Evolutionary conservation across 495 filamentous ascomycete genomes (phyloP), one percentile per base, ranked within the genome.

Genomic region (Penicillium simplicissimum): DNA sequence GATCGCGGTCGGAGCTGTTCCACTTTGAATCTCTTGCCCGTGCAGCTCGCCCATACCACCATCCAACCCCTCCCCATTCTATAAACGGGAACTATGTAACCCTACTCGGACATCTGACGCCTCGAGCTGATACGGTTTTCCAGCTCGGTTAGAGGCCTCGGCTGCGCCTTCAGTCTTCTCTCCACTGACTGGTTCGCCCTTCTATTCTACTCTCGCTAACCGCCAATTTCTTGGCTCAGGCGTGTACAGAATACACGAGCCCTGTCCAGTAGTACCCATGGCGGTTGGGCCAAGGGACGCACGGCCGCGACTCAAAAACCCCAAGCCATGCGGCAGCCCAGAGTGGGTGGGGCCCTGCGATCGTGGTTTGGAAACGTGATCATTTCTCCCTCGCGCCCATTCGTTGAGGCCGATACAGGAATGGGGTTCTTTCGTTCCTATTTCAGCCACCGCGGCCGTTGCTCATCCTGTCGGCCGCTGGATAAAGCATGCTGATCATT

Each of bases 1-100:
- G 57, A 60, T 63, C 64, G 48, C 52, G 47, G 56, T 66, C 63
- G 63, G 59, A 57, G 56, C 48, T 35, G 64, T 63, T 67, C 64
- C 55, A 61, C 59, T 62, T 55, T 43, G 58, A 55, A 36, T 48
- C 40, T 34, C 61, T 21, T 52, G 31, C 34, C 34, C 33, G 28
- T 10, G 34, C 11, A 40, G 54, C 57, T 36, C 35, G 19, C 23
- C 14, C 34, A 34, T 34, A 23, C 57, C 34, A 23, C 45, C 28
- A 57, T 61, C 53, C 62, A 47, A 57, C 64, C 64, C 53, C 57
- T 31, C 49, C 25, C 42, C 55, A 34, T 61, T 45, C 28, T 43
- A 17, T 31, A 19, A 59, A 48, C 62, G 58, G 63, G 60, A 64
- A 62, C 69, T 70, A 71, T 71, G 69, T 71, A 71, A 71, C 69